These are phyloP conservation scores for Trypethelium eluteriae DNA, from an alignment of 495 filamentous ascomycete genomes.

Conservation along the genomic window DNA sequence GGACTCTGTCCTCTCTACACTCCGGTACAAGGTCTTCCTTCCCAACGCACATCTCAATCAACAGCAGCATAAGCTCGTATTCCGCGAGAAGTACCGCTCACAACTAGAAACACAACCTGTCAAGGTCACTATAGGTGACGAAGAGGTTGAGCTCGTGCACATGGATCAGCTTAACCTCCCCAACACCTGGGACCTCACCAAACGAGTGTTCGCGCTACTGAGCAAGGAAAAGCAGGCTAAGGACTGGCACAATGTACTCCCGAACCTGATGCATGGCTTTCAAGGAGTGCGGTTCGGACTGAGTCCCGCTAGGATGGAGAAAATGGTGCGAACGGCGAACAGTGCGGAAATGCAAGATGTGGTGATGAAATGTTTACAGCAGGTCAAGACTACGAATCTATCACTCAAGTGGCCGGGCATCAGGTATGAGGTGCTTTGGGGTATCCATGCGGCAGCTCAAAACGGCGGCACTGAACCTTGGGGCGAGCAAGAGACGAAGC, in stretches of 20 bases:
- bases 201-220: slow-evolving; percentile 26
- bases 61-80: slow-evolving; percentile 32
- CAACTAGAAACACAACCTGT: slow-evolving; percentile 32
- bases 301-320: slow-evolving; percentile 21
- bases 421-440: slow-evolving; percentile 25
- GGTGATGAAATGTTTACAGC: slow-evolving; percentile 29
- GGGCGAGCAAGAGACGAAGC: slow-evolving; percentile 24
- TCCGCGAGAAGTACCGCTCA: slow-evolving; percentile 24
- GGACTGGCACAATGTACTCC: slow-evolving; percentile 34
- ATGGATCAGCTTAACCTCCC: slow-evolving; percentile 33
- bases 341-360: slow-evolving; percentile 25
- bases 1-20: slow-evolving; percentile 23
- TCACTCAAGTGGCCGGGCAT: slow-evolving; percentile 21
- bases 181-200: slow-evolving; percentile 19
- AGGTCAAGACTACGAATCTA: slow-evolving; percentile 29
- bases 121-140: slow-evolving; percentile 31
- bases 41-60: slow-evolving; percentile 29
- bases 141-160: slow-evolving; percentile 32
- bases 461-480: slow-evolving; percentile 17
- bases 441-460: slow-evolving; percentile 24
- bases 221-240: slow-evolving; percentile 14
- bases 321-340: slow-evolving; percentile 28
- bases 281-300: slow-evolving; percentile 19
- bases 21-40: slow-evolving; percentile 35
- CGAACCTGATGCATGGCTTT: slow-evolving; percentile 31